Evolutionary conservation across 805 yeast genomes (phyloP), one percentile per base, ranked within the genome.

Genomic region (Metschnikowia anglica): DNA sequence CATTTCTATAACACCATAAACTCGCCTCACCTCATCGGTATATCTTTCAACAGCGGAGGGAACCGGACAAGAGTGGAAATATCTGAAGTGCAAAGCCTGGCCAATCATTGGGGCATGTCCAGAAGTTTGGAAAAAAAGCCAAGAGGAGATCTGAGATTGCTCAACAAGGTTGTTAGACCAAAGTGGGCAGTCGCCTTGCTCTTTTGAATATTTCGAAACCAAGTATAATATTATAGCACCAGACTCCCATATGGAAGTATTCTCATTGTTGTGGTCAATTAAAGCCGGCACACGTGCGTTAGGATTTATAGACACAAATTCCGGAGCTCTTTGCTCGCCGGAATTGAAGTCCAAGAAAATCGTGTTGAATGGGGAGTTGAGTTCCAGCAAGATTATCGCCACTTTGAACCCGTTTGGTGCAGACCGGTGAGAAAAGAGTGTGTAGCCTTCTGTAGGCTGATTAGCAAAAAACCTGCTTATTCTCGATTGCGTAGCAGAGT

Each of bases 51-150:
- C 87, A 0, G 97, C 97, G 45, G 88, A 79, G 15, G 91, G 88
- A 2, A 90, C 88, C 41, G 82, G 82, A 47, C 83, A 83, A 5
- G 90, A 78, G 61, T 90, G 97, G 73, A 90, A 88, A 62, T 87
- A 88, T 58, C 90, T 76, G 70, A 90, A 91, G 68, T 91, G 97
- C 54, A 91, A 74, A 7, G 97, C 97, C 65, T 90, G 97, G 15
- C 97, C 97, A 55, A 90, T 86, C 96, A 90, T 90, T n/a, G 97
- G 97, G 0, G 97, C 96, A 61, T 89, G 97, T 5, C 98, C 97
- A 4, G 95, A 85, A 2, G 97, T 88, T 66, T 90, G 98, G 72
- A 90, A 90, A 59, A 88, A 90, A 28, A 91, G 72, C 97, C 97
- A 90, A 5, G 89, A 79, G 47, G 80, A 76, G 44, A 90, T 88